These are phyloP conservation scores for Phytophthora europaea DNA, from an alignment of 352 stramenopile species.

Conservation along the genomic window DNA sequence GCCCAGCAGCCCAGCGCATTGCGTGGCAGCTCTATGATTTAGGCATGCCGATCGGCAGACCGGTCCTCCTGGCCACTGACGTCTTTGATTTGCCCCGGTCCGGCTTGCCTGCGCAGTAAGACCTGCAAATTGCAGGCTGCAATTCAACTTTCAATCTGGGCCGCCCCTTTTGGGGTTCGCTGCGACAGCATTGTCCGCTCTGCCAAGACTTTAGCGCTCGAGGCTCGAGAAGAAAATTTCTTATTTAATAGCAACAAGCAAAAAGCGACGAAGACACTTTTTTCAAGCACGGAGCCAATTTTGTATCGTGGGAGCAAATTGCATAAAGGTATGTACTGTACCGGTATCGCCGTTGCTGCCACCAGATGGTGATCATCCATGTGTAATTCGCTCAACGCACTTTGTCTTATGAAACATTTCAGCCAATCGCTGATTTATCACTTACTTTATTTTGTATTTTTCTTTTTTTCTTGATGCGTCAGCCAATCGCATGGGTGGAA, in stretches of 20 bases:
- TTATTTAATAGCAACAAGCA: neutral
- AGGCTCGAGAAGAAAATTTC: too few relatives aligned
- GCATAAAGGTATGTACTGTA: too few relatives aligned
- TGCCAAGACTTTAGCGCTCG: conserved; percentile 4
- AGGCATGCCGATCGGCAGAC: conserved; percentile 5
- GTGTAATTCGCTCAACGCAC: conserved; percentile 31
- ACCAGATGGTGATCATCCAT: conserved; percentile 27
- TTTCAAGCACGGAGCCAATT: too few relatives aligned
- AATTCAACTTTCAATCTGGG: neutral
- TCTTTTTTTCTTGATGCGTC: neutral
- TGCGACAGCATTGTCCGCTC: conserved; percentile 28
- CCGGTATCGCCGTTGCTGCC: neutral
- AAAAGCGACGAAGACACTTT: neutral
- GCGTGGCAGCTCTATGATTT: neutral
- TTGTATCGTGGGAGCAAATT: too few relatives aligned
- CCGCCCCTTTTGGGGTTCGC: conserved; percentile 29
- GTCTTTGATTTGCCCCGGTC: conserved; percentile 35
- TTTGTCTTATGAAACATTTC: conserved; percentile 25
- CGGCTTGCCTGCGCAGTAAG: conserved; percentile 20
- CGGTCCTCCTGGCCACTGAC: conserved; percentile 18
- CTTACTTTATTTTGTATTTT: conserved; percentile 5
- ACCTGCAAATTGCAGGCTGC: neutral
- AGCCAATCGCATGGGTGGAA: neutral
- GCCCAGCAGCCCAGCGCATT: too few relatives aligned
- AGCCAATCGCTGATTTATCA: conserved; percentile 37